These are phyloP conservation scores for Plicaturopsis crispa DNA, from an alignment of 768 basidiomycete species.

Conservation along the genomic window DNA sequence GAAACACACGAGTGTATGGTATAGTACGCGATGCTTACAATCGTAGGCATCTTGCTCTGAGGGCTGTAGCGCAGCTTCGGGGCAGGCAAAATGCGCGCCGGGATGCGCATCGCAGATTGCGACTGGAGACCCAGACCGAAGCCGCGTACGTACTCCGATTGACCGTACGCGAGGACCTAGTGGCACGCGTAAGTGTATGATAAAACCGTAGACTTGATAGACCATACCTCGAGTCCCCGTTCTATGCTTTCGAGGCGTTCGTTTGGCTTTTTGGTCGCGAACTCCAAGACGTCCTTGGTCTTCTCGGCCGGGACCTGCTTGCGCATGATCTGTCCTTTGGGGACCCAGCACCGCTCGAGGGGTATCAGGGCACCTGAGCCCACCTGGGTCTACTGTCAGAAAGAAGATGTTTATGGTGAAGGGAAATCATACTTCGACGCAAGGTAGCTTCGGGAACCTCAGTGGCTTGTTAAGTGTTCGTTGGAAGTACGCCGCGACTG, in stretches of 20 bases:
- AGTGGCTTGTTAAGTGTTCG: slow-evolving; percentile 44
- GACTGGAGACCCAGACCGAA: slow-evolving; percentile 63
- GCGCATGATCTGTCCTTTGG: slow-evolving; percentile 61
- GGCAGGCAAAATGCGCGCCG: slow-evolving; percentile 55
- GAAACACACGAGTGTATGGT: slow-evolving; percentile 1
- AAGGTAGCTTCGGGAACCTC: slow-evolving; percentile 54
- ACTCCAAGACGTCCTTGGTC: slow-evolving; percentile 53
- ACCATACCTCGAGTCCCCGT: slow-evolving; percentile 42
- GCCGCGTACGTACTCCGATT: slow-evolving; percentile 66
- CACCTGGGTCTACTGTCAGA: slow-evolving; percentile 33
- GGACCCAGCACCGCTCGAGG: slow-evolving; percentile 57
- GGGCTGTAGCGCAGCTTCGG: slow-evolving; percentile 63
- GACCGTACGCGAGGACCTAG: slow-evolving; percentile 61
- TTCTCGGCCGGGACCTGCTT: slow-evolving; percentile 66
- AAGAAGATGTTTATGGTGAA: slow-evolving; percentile 10
- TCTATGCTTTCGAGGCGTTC: slow-evolving; percentile 50
- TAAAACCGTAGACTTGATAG: background rate
- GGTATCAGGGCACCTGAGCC: slow-evolving; percentile 57
- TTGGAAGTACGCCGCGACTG: slow-evolving; percentile 58
- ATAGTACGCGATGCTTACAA: slow-evolving; percentile 34
- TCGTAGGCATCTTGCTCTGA: slow-evolving; percentile 45
- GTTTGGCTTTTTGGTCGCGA: slow-evolving; percentile 56
- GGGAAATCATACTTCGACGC: slow-evolving; percentile 48
- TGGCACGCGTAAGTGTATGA: no score
- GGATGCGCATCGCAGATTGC: slow-evolving; percentile 41